Conservation (phyloP, 768 basidiomycete genomes). For the Pisolithus orientalis region DNA sequence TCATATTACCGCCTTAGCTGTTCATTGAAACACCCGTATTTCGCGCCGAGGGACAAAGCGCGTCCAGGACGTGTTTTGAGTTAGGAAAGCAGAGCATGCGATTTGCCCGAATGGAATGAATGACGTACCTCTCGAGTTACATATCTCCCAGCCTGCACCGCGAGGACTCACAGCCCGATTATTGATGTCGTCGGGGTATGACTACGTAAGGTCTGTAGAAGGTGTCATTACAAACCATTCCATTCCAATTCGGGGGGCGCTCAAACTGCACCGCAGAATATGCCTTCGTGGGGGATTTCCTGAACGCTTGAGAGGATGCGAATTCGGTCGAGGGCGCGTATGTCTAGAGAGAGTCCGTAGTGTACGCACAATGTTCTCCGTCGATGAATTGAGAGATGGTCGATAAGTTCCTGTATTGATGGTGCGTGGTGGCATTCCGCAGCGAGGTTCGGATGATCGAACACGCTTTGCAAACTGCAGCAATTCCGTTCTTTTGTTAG, state of each 20-base stretch:
- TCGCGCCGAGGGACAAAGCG: too few species aligned
- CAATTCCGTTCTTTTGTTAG: slow-evolving; percentile 94
- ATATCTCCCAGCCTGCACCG: slow-evolving; percentile 85
- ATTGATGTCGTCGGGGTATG: slow-evolving; percentile 90
- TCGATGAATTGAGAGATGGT: slow-evolving; percentile 74
- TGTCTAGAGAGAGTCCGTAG: slow-evolving; percentile 93
- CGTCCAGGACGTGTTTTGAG: too few species aligned
- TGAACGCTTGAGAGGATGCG: slow-evolving; percentile 90
- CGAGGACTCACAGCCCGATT: slow-evolving; percentile 97
- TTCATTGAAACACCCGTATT: too few species aligned
- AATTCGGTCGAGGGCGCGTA: slow-evolving; percentile 91
- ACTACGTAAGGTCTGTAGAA: slow-evolving; percentile 92
- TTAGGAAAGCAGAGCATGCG: not conserved
- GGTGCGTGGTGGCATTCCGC: slow-evolving; percentile 51
- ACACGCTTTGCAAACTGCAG: slow-evolving; percentile 97
- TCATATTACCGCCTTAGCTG: too few species aligned
- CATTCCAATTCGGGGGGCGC: not conserved
- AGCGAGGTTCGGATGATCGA: slow-evolving; percentile 92
- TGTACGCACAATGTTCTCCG: slow-evolving; percentile 91
- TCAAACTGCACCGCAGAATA: slow-evolving; percentile 72
- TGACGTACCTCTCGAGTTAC: slow-evolving; percentile 73
- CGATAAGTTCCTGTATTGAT: not conserved
- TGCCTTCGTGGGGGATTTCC: slow-evolving; percentile 98
- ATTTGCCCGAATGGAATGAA: not conserved
- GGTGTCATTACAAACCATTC: not conserved